Percentiles rank a stretch among this genome's conserved stretches.
Evolutionary conservation across 73 alveolate species (phyloP).

Genomic region (Blepharisma japonicum): DNA sequence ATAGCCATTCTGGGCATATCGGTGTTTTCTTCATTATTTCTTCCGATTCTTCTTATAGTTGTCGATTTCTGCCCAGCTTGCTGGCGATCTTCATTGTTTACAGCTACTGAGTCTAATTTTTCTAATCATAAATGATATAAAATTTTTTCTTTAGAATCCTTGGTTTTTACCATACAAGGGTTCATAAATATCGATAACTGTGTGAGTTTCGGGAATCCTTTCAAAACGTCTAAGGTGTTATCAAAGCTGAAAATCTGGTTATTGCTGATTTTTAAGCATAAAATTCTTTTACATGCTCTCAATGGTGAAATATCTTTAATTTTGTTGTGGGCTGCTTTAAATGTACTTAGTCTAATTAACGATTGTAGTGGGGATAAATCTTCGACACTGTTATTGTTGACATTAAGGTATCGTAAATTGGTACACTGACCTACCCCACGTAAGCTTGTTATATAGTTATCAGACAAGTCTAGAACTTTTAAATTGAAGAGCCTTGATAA

Average conservation of each 20-base stretch:
- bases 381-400: not conserved
- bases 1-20: constrained; percentile 3
- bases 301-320: not conserved
- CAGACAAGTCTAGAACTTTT: not conserved
- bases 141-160: not conserved
- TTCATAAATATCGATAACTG: not conserved
- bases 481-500: not conserved
- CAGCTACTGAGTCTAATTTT: constrained; percentile 1
- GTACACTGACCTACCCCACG: constrained; percentile 12
- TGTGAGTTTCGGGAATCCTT: not conserved
- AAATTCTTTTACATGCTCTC: not conserved
- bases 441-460: not conserved
- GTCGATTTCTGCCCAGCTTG: too few relatives aligned
- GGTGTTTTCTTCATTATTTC: not conserved
- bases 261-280: not conserved
- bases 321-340: constrained; percentile 5
- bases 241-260: constrained; percentile 5
- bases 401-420: not conserved
- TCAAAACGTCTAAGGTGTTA: not conserved
- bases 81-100: not conserved
- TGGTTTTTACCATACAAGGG: constrained; percentile 1
- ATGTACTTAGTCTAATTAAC: not conserved
- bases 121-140: not conserved
- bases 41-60: not conserved
- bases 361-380: not conserved